Base-by-base conservation (phyloP, 192 early-diverging fungal species). In the Kickxella alabastrina region DNA sequence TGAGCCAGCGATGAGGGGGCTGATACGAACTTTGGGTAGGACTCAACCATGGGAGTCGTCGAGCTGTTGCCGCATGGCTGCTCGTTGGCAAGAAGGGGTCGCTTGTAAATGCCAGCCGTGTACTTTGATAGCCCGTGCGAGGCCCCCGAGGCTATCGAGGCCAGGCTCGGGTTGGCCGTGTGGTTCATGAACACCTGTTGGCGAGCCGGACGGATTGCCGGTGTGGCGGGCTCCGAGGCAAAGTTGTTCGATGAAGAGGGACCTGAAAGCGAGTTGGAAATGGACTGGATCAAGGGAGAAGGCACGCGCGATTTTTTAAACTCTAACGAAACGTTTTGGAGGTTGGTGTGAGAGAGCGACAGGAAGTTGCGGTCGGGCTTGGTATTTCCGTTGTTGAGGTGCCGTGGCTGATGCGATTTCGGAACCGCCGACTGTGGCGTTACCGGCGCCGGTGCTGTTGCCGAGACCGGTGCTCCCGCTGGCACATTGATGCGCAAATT, bases 261-360 rank as follows among this genome's bases (percentile, higher is more conserved):
- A 2, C 52, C 46, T 7, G 62, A 42, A 8, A 55, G 13, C 31
- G 61, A 53, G 21, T 60, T 50, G 3, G 57, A 40, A 6, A 48
- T 19, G 9, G 65, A 36, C n/a, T 57, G 60, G 14, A 40, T 24
- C 8, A 57, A 35, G 1, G 62, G 63, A 4, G 70, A 68, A 7
- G 65, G 58, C 7, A 27, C 36, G 17, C 40, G 18, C 0, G 17
- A 10, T 15, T 34, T 37, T n/a, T 49, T 36, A 24, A 34, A 21
- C 3, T 10, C 15, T 14, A 49, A 34, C 47, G 35, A 19, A 4
- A 37, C 64, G 12, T 67, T 51, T 44, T 75, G 72, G 22, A 75
- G 50, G 43, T 75, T 68, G 10, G 72, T 59, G 43, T 75, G 72
- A 7, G 69, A 73, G 24, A 52, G 38, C 31, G 72, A 75, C 51